A percentile compares a stretch with the other conserved stretches of the same genome.
phyloP scores from a whole-genome alignment of 345 rosid species.

The Populus deltoides region DNA sequence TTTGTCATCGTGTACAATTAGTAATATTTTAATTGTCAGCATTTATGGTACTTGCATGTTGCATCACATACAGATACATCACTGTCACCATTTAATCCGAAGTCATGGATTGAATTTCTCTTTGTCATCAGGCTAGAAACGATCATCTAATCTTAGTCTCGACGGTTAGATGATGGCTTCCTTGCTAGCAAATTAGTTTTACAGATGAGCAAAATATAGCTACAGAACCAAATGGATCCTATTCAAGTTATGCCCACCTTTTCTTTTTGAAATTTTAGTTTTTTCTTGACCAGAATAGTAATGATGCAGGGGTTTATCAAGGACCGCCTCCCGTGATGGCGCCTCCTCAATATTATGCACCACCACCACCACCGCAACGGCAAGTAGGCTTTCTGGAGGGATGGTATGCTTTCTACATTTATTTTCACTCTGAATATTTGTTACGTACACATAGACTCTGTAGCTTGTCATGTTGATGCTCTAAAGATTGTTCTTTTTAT shows the following conservation, averaged over 20 bases:
- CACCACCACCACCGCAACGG: slow-evolving; percentile 44
- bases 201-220: neutral
- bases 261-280: neutral
- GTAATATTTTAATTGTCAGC: neutral
- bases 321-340: slow-evolving; percentile 57
- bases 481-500: neutral
- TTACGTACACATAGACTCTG: neutral
- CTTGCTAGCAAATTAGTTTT: neutral
- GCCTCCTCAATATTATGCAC: slow-evolving; percentile 47
- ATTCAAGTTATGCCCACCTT: neutral
- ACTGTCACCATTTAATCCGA: neutral
- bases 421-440: neutral
- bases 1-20: neutral
- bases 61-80: neutral
- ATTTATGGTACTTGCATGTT: neutral
- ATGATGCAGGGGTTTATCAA: slow-evolving; percentile 23
- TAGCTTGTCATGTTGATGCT: neutral
- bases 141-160: neutral
- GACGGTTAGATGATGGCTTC: neutral
- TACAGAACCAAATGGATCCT: neutral
- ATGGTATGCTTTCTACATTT: slow-evolving; percentile 34
- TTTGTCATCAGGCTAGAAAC: neutral
- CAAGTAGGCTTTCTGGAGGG: slow-evolving; percentile 49
- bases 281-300: neutral
- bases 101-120: neutral